These are phyloP conservation scores for Phytophthora chlamydospora DNA, from an alignment of 352 stramenopile genomes.

Conservation along the genomic window DNA sequence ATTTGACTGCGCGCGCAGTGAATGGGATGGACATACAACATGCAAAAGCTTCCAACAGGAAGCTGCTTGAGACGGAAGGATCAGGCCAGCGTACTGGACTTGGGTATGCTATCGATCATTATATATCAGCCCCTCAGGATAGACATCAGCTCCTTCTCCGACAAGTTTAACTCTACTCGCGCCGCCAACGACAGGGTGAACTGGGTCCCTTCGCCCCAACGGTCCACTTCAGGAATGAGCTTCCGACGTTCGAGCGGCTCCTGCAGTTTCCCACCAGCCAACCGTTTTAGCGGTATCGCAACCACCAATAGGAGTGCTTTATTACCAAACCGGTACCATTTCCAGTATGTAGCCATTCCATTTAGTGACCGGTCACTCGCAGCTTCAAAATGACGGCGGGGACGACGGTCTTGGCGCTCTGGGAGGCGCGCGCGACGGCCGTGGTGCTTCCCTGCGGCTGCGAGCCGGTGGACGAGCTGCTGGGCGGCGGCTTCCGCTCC, in stretches of 20 bases:
- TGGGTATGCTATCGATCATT: conserved; percentile 80
- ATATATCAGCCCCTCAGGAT: conserved; percentile 87
- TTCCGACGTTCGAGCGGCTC: background rate
- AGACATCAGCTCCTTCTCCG: conserved; percentile 73
- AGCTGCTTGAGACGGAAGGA: conserved; percentile 45
- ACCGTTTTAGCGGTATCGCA: conserved; percentile 7
- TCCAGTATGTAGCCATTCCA: background rate
- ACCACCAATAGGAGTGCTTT: too few species aligned
- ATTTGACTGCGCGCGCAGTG: conserved; percentile 75
- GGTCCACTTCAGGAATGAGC: conserved; percentile 28
- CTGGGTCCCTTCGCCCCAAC: background rate
- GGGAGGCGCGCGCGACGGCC: conserved; percentile 30
- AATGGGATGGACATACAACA: conserved; percentile 2
- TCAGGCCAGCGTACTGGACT: conserved; percentile 88
- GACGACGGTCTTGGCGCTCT: conserved; percentile 57
- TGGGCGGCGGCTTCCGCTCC: conserved; percentile 69
- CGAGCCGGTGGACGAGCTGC: conserved; percentile 53
- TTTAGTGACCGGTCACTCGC: conserved; percentile 20
- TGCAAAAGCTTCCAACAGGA: conserved; percentile 1
- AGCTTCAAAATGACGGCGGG: conserved; percentile 4
- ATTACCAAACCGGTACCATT: background rate
- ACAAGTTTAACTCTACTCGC: background rate
- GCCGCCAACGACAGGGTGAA: background rate
- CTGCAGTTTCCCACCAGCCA: conserved; percentile 14
- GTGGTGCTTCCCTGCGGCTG: conserved; percentile 61